Conservation (phyloP, 2,329 filamentous ascomycete species). For the Fusarium kyushuense region DNA sequence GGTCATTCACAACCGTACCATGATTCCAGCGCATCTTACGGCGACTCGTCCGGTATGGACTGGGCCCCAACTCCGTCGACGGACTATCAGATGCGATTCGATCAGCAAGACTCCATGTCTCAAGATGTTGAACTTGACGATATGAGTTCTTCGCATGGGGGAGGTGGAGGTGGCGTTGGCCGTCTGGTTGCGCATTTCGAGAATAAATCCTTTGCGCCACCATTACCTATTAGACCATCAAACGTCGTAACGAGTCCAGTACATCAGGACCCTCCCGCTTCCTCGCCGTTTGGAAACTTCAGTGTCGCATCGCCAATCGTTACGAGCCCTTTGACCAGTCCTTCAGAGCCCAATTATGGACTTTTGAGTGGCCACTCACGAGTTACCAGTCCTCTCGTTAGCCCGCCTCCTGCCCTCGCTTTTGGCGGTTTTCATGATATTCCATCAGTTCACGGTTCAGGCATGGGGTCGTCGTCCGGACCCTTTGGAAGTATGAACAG, state of each 20-base stretch:
- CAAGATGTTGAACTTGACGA: conserved; percentile 49
- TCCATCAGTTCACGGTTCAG: conserved; percentile 48
- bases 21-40: conserved; percentile 46
- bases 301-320: conserved; percentile 48
- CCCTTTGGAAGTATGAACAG: conserved; percentile 52
- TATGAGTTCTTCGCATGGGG: conserved; percentile 43
- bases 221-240: conserved; percentile 53
- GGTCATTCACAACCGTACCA: conserved; percentile 44
- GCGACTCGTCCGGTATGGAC: conserved; percentile 53
- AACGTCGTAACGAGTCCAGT: conserved; percentile 47
- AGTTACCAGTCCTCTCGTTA: conserved; percentile 51
- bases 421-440: conserved; percentile 52
- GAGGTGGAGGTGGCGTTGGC: conserved; percentile 50
- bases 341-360: conserved; percentile 51
- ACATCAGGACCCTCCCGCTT: conserved; percentile 43
- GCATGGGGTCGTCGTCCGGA: conserved; percentile 43
- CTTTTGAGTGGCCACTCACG: conserved; percentile 48
- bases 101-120: conserved; percentile 39
- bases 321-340: conserved; percentile 51
- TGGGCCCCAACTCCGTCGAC: conserved; percentile 52
- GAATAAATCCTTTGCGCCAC: conserved; percentile 53
- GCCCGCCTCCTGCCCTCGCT: conserved; percentile 48
- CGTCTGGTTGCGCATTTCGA: conserved; percentile 58
- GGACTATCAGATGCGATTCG: conserved; percentile 48
- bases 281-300: conserved; percentile 52